Evolutionary conservation across 2,329 filamentous ascomycete genomes (phyloP).

Genomic region (Colletotrichum scovillei): DNA sequence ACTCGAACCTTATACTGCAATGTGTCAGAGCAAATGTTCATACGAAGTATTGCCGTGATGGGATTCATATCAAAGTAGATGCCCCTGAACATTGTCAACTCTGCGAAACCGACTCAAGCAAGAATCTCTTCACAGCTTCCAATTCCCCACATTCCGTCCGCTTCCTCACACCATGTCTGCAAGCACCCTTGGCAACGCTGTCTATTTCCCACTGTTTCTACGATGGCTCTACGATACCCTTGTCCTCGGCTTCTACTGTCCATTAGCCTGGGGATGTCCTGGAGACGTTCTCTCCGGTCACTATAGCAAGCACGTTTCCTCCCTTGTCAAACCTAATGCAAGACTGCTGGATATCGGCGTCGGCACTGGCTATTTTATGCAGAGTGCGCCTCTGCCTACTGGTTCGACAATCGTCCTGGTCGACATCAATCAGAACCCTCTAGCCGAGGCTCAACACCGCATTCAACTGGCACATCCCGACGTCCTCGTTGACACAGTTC

Average conservation of each 20-base stretch:
- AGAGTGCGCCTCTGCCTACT: not conserved
- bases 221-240: constrained; percentile 9
- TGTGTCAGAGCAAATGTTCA: not conserved
- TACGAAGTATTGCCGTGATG: no score
- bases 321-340: not conserved
- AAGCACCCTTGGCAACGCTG: constrained; percentile 1
- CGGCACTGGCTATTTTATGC: constrained; percentile 6
- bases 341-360: constrained; percentile 20
- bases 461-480: not conserved
- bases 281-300: not conserved
- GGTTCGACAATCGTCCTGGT: not conserved
- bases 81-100: no score
- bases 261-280: constrained; percentile 10
- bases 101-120: no score
- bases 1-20: not conserved
- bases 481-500: not conserved
- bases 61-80: no score
- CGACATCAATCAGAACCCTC: not conserved
- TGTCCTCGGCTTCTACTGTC: not conserved
- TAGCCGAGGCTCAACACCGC: not conserved
- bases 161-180: not conserved
- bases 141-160: no score
- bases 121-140: no score
- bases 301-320: constrained; percentile 1
- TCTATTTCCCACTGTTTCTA: constrained; percentile 3